Base-by-base conservation (phyloP, 768 basidiomycete genomes). In the Aureoboletus auriporus region DNA sequence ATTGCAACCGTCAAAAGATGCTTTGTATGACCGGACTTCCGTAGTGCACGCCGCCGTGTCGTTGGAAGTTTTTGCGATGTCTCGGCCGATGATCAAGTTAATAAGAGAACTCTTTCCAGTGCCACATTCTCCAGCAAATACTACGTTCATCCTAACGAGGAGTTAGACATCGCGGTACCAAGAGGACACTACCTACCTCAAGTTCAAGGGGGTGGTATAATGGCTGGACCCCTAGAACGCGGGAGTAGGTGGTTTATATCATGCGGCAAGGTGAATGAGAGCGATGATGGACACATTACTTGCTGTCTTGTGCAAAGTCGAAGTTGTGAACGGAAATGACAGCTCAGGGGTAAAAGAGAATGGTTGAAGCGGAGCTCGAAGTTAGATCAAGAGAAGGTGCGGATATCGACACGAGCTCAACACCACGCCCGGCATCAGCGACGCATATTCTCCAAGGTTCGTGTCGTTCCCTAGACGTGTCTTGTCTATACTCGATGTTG, bases 101-200 rank as follows among this genome's bases (percentile, higher is more conserved):
- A 65, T 45, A 16, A 65, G 42, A 13, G 57, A 65, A 5, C 63
- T 64, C 34, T 65, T 60, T 34, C 63, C 60, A 26, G 42, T 49
- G 13, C 59, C 61, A 4, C 54, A 54, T 52, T 64, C 61, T 11
- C 63, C 63, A 38, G 28, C 49, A 33, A 65, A 31, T 41, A 64
- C 50, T 29, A 62, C 26, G 30, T 62, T 64, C 59, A 55, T 58
- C n/a, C 39, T 58, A 8, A 12, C 41, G n/a, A 37, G 10, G 27
- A 5, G 13, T 56, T n/a, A 60, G 50, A 31, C 16, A 13, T 16
- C 7, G 16, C 5, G 6, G 33, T 17, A 23, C 12, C 27, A 29
- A n/a, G 41, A 14, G 30, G 28, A 27, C 11, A 28, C 13, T 5
- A 43, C 49, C 3, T 40, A 50, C 50, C 26, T 34, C 12, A n/a